phyloP scores from a whole-genome alignment of 2,329 filamentous ascomycete genomes.

The Xylariaceae sp. region DNA sequence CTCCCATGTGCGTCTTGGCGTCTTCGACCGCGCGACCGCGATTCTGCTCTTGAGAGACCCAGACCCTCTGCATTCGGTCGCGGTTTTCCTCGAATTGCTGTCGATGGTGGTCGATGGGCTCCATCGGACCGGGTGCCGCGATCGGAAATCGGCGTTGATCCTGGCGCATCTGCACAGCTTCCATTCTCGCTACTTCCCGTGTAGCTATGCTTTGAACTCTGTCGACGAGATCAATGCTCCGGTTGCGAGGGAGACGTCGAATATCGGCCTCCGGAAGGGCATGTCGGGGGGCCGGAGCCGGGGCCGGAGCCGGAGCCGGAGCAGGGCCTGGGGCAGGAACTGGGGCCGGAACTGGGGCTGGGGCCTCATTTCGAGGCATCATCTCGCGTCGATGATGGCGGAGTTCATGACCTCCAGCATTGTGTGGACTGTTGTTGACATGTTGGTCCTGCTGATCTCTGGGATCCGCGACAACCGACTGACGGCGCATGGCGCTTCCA shows the following conservation, averaged over 20 bases:
- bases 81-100: slow-evolving; percentile 45
- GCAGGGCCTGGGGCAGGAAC: too few relatives aligned
- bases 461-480: slow-evolving; percentile 10
- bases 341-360: too few relatives aligned
- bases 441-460: slow-evolving; percentile 20
- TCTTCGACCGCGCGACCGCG: slow-evolving; percentile 37
- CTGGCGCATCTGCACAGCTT: slow-evolving; percentile 46
- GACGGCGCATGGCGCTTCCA: slow-evolving; percentile 10
- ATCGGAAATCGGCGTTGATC: slow-evolving; percentile 39
- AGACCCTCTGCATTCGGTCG: slow-evolving; percentile 49
- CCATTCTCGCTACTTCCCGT: slow-evolving; percentile 47
- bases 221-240: slow-evolving; percentile 36
- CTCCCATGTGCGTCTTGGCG: slow-evolving; percentile 51
- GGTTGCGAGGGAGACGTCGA: slow-evolving; percentile 33
- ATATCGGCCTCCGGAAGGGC: slow-evolving; percentile 33
- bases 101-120: slow-evolving; percentile 21
- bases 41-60: slow-evolving; percentile 46
- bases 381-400: slow-evolving; percentile 40
- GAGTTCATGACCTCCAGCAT: slow-evolving; percentile 31
- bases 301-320: too few relatives aligned
- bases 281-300: slow-evolving; percentile 29
- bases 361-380: slow-evolving; percentile 22
- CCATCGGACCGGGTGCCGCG: slow-evolving; percentile 5
- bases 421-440: slow-evolving; percentile 9
- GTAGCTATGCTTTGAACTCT: slow-evolving; percentile 45